Percentiles rank a stretch among this genome's conserved stretches.
Evolutionary conservation across 164 flowering plant genomes (phyloP).

Genomic region (Aristolochia fimbriata): DNA sequence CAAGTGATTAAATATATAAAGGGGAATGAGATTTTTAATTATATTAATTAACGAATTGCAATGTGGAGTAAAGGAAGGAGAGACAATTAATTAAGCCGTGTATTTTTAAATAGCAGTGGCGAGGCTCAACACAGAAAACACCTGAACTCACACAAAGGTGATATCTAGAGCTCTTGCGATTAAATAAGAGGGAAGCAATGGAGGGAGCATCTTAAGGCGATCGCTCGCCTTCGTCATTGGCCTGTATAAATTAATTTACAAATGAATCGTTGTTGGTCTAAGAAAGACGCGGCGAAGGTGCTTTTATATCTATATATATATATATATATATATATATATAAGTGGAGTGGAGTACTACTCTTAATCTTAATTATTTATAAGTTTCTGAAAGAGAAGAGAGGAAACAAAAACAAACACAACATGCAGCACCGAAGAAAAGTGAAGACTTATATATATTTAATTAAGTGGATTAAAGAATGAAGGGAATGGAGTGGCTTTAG

Average conservation of each 20-base stretch:
- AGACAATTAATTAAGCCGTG: not conserved
- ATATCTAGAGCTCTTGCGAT: not conserved
- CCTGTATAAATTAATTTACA: not conserved
- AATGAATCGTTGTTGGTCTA: not conserved
- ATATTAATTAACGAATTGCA: too few species aligned
- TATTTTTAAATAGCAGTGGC: not conserved
- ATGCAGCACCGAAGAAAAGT: not conserved
- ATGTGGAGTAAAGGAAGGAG: too few species aligned
- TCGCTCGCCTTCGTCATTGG: not conserved
- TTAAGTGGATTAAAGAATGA: not conserved
- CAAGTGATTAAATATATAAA: too few species aligned
- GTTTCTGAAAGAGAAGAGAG: not conserved
- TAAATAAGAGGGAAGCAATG: not conserved
- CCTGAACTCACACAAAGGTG: conserved; percentile 1
- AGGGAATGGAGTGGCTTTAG: not conserved
- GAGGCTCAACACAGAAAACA: conserved; percentile 2
- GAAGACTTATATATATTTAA: too few species aligned
- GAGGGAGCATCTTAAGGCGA: not conserved
- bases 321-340: too few species aligned
- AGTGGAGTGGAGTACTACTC: too few species aligned
- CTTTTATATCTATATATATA: too few species aligned
- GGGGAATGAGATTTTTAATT: too few species aligned
- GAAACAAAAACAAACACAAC: not conserved
- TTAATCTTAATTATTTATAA: too few species aligned
- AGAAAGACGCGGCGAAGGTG: not conserved